These are phyloP conservation scores for Entomortierella lignicola DNA, from an alignment of 192 early-diverging fungal species.

Conservation along the genomic window DNA sequence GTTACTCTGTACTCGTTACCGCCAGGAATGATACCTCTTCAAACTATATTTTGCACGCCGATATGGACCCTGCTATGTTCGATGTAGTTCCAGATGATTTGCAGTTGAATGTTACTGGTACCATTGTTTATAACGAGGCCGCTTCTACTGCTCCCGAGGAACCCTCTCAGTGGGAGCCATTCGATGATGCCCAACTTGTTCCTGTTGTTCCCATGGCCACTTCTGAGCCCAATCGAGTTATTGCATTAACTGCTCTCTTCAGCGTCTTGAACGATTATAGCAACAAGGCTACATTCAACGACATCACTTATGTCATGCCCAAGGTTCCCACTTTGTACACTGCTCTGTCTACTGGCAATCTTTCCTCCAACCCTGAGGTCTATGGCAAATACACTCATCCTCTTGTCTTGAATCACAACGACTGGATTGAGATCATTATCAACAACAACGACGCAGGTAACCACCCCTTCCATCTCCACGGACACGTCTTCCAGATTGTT, in stretches of 20 bases:
- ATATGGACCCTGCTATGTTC: constrained; percentile 84
- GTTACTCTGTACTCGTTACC: constrained; percentile 83
- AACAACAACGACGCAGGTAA: constrained; percentile 79
- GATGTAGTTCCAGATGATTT: constrained; percentile 70
- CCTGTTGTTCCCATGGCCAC: constrained; percentile 58
- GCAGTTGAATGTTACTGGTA: constrained; percentile 68
- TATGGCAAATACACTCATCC: constrained; percentile 77
- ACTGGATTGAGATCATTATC: constrained; percentile 77
- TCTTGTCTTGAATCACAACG: constrained; percentile 69
- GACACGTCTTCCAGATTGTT: constrained; percentile 85
- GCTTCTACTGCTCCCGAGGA: constrained; percentile 32
- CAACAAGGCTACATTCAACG: constrained; percentile 89
- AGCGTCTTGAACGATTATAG: constrained; percentile 74
- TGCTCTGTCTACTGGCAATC: constrained; percentile 67
- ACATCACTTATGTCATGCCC: constrained; percentile 73
- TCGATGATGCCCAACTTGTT: constrained; percentile 68
- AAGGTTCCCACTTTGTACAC: constrained; percentile 75
- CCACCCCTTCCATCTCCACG: constrained; percentile 89
- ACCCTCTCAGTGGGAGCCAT: constrained; percentile 57
- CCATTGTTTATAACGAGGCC: constrained; percentile 62
- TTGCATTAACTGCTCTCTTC: constrained; percentile 70
- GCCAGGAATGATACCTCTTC: constrained; percentile 67
- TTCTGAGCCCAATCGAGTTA: constrained; percentile 58
- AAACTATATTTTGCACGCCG: constrained; percentile 81
- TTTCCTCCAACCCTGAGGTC: constrained; percentile 59